Evolutionary conservation across 2,329 filamentous ascomycete genomes (phyloP).

Genomic region (Aquanectria penicillioides): DNA sequence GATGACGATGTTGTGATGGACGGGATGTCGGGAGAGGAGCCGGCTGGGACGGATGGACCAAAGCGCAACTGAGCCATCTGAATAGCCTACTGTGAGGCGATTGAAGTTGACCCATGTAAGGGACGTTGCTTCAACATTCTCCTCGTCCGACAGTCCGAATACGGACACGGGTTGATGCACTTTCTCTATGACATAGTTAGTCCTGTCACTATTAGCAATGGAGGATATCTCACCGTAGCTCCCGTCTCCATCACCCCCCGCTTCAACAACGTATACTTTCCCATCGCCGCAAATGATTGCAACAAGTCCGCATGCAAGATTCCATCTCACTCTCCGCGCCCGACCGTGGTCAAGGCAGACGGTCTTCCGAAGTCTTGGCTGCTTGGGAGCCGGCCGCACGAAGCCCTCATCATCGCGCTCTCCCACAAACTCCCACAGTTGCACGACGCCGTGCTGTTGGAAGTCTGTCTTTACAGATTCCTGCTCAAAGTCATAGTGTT

Average conservation of each 20-base stretch:
- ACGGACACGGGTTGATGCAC: slow-evolving; percentile 56
- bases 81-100: slow-evolving; percentile 64
- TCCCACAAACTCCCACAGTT: slow-evolving; percentile 61
- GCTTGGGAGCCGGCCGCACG: slow-evolving; percentile 45
- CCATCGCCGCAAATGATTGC: slow-evolving; percentile 64
- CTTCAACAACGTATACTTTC: slow-evolving; percentile 58
- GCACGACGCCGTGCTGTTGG: slow-evolving; percentile 57
- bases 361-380: slow-evolving; percentile 54
- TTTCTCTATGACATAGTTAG: slow-evolving; percentile 52
- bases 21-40: slow-evolving; percentile 61
- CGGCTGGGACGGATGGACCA: slow-evolving; percentile 64
- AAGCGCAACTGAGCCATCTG: slow-evolving; percentile 64
- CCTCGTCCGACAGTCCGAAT: slow-evolving; percentile 58
- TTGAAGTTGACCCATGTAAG: slow-evolving; percentile 67
- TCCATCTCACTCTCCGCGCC: slow-evolving; percentile 63
- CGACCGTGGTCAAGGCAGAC: slow-evolving; percentile 63
- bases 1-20: slow-evolving; percentile 64
- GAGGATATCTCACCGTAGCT: slow-evolving; percentile 51
- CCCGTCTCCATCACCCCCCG: slow-evolving; percentile 46
- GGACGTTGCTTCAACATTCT: slow-evolving; percentile 59
- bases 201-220: slow-evolving; percentile 2
- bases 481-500: slow-evolving; percentile 51
- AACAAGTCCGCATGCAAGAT: slow-evolving; percentile 58
- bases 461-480: slow-evolving; percentile 50
- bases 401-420: slow-evolving; percentile 44